These are phyloP conservation scores for Metschnikowia reukaufii DNA, from an alignment of 805 yeast genomes.

Conservation along the genomic window DNA sequence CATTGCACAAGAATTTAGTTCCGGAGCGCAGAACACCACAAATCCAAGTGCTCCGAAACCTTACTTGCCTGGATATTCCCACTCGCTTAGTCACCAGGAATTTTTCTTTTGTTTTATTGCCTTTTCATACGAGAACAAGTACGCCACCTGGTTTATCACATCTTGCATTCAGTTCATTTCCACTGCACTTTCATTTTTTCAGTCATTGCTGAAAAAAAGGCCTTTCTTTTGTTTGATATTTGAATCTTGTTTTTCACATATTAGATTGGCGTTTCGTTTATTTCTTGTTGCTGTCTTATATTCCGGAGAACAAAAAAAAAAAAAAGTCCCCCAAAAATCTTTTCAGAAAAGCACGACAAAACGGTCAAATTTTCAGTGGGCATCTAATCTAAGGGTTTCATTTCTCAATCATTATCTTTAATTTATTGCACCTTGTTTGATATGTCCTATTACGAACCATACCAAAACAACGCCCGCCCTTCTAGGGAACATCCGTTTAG, in stretches of 20 bases:
- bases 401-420: conserved; percentile 3
- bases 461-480: conserved; percentile 37
- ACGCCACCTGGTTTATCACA: too few species aligned
- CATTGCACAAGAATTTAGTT: conserved; percentile 4
- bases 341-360: neutral
- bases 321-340: neutral
- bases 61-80: neutral
- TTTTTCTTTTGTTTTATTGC: neutral
- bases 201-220: neutral
- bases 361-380: neutral
- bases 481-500: conserved; percentile 30
- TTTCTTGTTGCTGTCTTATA: conserved; percentile 3
- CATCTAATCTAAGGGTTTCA: conserved; percentile 6
- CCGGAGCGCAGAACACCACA: neutral
- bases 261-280: conserved; percentile 5
- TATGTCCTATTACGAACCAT: conserved; percentile 46
- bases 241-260: neutral
- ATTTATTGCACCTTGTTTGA: neutral
- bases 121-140: too few species aligned
- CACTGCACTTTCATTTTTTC: conserved; percentile 9
- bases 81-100: conserved; percentile 1
- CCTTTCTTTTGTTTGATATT: neutral
- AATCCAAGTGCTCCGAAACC: neutral
- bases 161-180: conserved; percentile 14
- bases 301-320: neutral